phyloP scores from a whole-genome alignment of 1,284 basidiomycete genomes.

The Rhodotorula sp. region DNA sequence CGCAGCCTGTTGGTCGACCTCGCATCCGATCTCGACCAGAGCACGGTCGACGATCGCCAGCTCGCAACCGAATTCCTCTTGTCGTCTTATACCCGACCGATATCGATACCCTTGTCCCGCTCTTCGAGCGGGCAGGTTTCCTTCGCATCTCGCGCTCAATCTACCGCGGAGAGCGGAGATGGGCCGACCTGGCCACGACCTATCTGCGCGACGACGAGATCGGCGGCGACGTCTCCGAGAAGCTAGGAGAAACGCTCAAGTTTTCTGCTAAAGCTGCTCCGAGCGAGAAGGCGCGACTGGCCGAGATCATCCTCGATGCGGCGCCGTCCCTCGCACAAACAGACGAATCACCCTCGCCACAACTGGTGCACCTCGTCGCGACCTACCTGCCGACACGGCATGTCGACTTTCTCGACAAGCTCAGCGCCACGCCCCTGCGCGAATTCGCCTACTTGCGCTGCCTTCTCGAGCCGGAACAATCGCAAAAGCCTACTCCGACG shows the following conservation, averaged over 20 bases:
- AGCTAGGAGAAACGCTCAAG: constrained; percentile 30
- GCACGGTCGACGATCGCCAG: constrained; percentile 87
- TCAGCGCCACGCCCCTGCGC: constrained; percentile 55
- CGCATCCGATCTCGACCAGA: constrained; percentile 66
- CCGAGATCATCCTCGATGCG: constrained; percentile 32
- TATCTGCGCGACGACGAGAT: constrained; percentile 72
- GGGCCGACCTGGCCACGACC: constrained; percentile 69
- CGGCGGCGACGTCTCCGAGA: constrained; percentile 61
- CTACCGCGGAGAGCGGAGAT: constrained; percentile 71
- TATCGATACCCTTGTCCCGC: constrained; percentile 61
- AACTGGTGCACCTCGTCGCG: constrained; percentile 72
- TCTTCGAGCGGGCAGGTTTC: constrained; percentile 83
- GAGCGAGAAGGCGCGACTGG: constrained; percentile 17
- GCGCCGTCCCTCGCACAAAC: constrained; percentile 32
- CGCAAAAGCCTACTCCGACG: constrained; percentile 1
- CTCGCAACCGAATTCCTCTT: constrained; percentile 91
- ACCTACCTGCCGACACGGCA: constrained; percentile 66
- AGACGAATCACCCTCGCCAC: constrained; percentile 57
- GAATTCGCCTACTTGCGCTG: constrained; percentile 75
- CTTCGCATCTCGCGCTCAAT: constrained; percentile 81
- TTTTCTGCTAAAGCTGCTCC: constrained; percentile 12
- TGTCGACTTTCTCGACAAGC: constrained; percentile 50
- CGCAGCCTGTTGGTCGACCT: constrained; percentile 76
- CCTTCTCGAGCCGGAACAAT: constrained; percentile 64
- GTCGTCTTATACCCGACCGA: constrained; percentile 85